These are phyloP conservation scores for Pharus latifolius DNA, from an alignment of 176 grass and related monocot genomes.

Conservation along the genomic window DNA sequence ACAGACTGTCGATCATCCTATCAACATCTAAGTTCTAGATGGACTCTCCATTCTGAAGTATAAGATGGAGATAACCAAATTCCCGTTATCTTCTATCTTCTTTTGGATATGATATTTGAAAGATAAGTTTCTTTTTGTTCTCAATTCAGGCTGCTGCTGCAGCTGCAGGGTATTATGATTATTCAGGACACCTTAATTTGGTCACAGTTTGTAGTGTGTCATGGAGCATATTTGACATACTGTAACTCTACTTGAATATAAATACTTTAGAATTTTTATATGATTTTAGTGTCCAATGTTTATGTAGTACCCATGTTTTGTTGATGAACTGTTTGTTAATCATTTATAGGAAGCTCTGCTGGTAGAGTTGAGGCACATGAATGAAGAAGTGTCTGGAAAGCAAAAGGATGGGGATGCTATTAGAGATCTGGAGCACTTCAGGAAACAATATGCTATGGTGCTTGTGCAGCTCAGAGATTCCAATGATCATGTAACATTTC, in stretches of 20 bases:
- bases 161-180: background rate
- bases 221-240: background rate
- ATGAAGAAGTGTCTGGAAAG: constrained; percentile 89
- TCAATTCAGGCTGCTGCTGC: background rate
- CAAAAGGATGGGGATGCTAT: constrained; percentile 69
- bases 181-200: background rate
- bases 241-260: background rate
- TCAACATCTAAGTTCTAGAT: background rate
- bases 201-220: background rate
- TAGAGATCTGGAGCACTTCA: constrained; percentile 83
- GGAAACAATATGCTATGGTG: constrained; percentile 82
- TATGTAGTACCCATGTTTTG: background rate
- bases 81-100: too few relatives aligned
- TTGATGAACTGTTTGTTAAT: constrained; percentile 3
- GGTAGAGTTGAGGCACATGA: constrained; percentile 95
- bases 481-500: constrained; percentile 71
- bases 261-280: background rate
- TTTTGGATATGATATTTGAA: background rate
- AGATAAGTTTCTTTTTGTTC: constrained; percentile 4
- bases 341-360: constrained; percentile 75
- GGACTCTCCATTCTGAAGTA: background rate
- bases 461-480: constrained; percentile 93
- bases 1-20: background rate
- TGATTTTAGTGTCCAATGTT: background rate
- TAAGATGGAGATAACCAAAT: background rate